Percentiles rank a stretch among this genome's conserved stretches.
Conservation (phyloP, 805 yeast species). For the Teunomyces tritomae region DNA sequence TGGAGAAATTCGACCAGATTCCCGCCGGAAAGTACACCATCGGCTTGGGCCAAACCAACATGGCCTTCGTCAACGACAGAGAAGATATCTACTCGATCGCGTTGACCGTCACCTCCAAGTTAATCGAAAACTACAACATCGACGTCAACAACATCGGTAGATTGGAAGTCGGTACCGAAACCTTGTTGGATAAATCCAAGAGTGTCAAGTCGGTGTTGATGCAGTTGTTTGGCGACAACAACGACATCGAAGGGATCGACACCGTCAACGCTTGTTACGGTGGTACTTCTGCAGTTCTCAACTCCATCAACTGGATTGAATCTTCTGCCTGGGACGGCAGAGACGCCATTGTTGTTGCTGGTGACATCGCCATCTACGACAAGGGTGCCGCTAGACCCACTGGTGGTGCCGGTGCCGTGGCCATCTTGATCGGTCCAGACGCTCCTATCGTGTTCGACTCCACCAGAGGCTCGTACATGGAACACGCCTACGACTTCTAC, state of each 20-base stretch:
- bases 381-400: conserved; percentile 99
- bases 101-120: conserved; percentile 79
- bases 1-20: conserved; percentile 82
- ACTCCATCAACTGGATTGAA: conserved; percentile 94
- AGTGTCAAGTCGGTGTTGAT: conserved; percentile 93
- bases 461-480: conserved; percentile 89
- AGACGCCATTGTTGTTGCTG: conserved; percentile 94
- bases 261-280: conserved; percentile 98
- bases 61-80: conserved; percentile 96
- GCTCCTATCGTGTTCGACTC: conserved; percentile 94
- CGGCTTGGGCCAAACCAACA: conserved; percentile 97
- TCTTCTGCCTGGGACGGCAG: conserved; percentile 97
- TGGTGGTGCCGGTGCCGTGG: conserved; percentile 98
- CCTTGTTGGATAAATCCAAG: conserved; percentile 93
- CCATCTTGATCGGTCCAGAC: conserved; percentile 92
- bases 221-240: conserved; percentile 87
- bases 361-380: conserved; percentile 96
- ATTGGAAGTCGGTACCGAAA: conserved; percentile 97
- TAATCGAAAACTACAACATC: conserved; percentile 76
- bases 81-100: conserved; percentile 95
- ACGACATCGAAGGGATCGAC: conserved; percentile 93
- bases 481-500: conserved; percentile 96
- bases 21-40: conserved; percentile 96
- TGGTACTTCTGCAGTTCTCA: conserved; percentile 93
- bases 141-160: conserved; percentile 85